These are phyloP conservation scores for Zygosaccharomyces rouxii DNA, from an alignment of 805 yeast species.

Conservation along the genomic window DNA sequence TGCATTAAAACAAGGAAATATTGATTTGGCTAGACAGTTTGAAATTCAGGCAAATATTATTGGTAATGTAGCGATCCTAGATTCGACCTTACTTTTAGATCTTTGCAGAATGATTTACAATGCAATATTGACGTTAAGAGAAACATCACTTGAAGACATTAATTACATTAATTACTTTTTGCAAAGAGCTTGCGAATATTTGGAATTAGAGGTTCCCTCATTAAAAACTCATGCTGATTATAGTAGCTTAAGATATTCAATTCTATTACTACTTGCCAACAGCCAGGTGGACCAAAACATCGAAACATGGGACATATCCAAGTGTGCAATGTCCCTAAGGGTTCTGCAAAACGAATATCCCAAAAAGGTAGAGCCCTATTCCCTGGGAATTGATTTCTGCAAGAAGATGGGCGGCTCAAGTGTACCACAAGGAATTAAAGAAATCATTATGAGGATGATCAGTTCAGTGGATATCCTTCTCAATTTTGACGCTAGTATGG, in stretches of 20 bases:
- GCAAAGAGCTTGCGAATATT: constrained; percentile 9
- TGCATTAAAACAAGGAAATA: constrained; percentile 32
- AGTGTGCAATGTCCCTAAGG: constrained; percentile 18
- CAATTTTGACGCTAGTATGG: constrained; percentile 24
- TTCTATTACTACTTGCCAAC: constrained; percentile 28
- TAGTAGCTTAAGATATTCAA: constrained; percentile 20
- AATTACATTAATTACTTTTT: constrained; percentile 19
- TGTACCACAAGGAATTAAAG: constrained; percentile 22
- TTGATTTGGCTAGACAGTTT: constrained; percentile 36
- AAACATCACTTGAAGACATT: not conserved
- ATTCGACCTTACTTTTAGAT: constrained; percentile 26
- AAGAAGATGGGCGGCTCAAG: constrained; percentile 14
- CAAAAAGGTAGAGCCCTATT: constrained; percentile 32
- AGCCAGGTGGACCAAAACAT: constrained; percentile 24
- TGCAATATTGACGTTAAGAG: constrained; percentile 23
- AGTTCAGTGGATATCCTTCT: constrained; percentile 26
- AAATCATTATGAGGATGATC: constrained; percentile 37
- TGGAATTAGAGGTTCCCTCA: constrained; percentile 13
- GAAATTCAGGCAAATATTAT: constrained; percentile 30
- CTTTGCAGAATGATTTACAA: constrained; percentile 36
- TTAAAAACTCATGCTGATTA: constrained; percentile 18
- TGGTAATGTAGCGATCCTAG: constrained; percentile 9
- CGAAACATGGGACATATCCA: constrained; percentile 1
- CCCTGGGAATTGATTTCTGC: constrained; percentile 25
- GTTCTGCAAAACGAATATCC: constrained; percentile 29